phyloP scores from a whole-genome alignment of 73 alveolate genomes.

The Paramecium tetraurelia region DNA sequence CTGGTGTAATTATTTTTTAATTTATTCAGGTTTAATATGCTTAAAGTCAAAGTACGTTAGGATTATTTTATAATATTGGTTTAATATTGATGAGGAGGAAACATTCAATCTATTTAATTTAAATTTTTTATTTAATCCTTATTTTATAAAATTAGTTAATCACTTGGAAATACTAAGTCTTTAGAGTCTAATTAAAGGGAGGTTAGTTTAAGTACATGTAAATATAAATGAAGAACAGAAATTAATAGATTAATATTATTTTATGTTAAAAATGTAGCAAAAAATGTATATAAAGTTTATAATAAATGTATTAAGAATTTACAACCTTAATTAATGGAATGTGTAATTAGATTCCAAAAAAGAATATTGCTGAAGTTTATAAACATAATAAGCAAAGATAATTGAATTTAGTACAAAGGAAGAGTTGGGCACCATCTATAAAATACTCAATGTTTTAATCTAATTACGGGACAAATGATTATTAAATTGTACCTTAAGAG shows the following conservation, averaged over 20 bases:
- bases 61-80: too few species aligned
- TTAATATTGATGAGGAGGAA: neutral
- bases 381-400: conserved; percentile 14
- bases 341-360: neutral
- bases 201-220: neutral
- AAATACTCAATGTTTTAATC: conserved; percentile 39
- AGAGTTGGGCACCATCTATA: conserved; percentile 35
- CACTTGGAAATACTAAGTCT: neutral
- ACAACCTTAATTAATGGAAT: conserved; percentile 23
- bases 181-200: too few species aligned
- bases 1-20: neutral
- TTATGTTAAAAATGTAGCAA: neutral
- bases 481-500: neutral
- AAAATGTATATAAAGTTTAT: neutral
- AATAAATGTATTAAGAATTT: neutral
- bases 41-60: neutral
- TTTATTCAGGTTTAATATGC: neutral
- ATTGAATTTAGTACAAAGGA: neutral
- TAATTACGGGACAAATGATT: conserved; percentile 20
- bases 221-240: neutral
- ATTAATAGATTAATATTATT: neutral
- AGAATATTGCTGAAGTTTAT: conserved; percentile 21
- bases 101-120: neutral
- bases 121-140: too few species aligned
- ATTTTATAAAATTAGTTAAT: too few species aligned